These are phyloP conservation scores for Mercurialis annua DNA, from an alignment of 345 rosid species.

Conservation along the genomic window DNA sequence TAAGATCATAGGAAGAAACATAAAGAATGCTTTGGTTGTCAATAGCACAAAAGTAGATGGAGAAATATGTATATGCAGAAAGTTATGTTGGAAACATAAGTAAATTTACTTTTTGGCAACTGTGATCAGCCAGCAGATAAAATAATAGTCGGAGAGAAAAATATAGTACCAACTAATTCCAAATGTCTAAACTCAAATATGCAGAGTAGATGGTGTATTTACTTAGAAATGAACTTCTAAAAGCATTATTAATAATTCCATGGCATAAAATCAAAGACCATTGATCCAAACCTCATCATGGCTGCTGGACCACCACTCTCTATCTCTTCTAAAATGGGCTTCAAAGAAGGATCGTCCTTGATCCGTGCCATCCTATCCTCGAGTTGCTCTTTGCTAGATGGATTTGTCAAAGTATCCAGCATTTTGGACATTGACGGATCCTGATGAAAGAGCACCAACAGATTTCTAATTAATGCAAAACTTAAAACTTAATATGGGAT, in stretches of 20 bases:
- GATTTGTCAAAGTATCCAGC: constrained; percentile 79
- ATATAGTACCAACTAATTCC: background rate
- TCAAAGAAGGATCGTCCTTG: constrained; percentile 84
- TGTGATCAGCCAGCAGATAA: background rate
- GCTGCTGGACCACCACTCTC: constrained; percentile 92
- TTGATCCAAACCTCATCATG: constrained; percentile 75
- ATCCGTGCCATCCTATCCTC: constrained; percentile 84
- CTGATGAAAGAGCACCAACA: constrained; percentile 34
- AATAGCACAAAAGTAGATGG: background rate
- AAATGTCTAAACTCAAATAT: background rate
- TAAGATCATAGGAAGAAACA: background rate
- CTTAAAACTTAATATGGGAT: too few relatives aligned
- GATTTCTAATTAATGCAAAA: background rate
- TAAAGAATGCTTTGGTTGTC: background rate
- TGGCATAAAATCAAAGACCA: background rate
- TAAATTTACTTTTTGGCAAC: background rate
- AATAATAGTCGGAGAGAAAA: background rate
- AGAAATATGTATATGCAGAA: background rate
- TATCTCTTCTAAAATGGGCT: constrained; percentile 84
- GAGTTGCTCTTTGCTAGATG: constrained; percentile 72
- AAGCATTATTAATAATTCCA: background rate
- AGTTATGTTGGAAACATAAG: background rate
- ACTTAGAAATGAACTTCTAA: background rate
- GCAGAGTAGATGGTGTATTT: too few relatives aligned
- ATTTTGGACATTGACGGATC: constrained; percentile 97